phyloP scores from a whole-genome alignment of 202 grass and related monocot genomes.

The Musa balbisiana region DNA sequence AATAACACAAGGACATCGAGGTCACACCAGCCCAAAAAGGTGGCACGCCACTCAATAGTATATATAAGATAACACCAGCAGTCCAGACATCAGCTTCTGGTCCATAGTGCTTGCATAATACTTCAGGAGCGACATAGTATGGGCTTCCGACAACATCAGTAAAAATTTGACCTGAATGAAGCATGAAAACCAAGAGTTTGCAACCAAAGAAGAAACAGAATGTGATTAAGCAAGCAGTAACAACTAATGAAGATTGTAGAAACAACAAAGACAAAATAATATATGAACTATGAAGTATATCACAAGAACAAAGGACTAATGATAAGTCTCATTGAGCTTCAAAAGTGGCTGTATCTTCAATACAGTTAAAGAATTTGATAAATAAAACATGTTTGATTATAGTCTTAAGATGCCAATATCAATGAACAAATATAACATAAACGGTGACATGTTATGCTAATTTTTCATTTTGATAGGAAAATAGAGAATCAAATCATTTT shows the following conservation, averaged over 20 bases:
- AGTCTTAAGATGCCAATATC: too few species aligned
- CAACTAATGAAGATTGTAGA: neutral
- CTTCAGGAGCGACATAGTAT: conserved; percentile 7
- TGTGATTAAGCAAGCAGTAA: neutral
- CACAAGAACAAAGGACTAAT: too few species aligned
- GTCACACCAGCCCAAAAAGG: conserved; percentile 9
- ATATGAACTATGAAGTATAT: too few species aligned
- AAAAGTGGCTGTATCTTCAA: too few species aligned
- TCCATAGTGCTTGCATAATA: neutral
- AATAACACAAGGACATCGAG: neutral
- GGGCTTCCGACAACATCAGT: conserved; percentile 4
- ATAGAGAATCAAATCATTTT: too few species aligned
- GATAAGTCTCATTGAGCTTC: too few species aligned
- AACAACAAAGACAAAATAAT: neutral
- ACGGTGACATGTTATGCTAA: too few species aligned
- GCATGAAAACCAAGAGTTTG: neutral
- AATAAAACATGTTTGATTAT: too few species aligned
- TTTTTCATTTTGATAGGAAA: too few species aligned
- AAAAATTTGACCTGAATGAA: neutral
- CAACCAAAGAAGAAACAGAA: neutral
- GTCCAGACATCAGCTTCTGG: conserved; percentile 7
- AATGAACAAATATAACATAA: too few species aligned
- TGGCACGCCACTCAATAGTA: conserved; percentile 3
- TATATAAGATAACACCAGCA: conserved; percentile 6
- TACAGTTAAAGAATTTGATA: too few species aligned